Percentiles rank a stretch among this genome's conserved stretches.
phyloP scores from a whole-genome alignment of 768 basidiomycete species.

The Pulveroboletus sp. region DNA sequence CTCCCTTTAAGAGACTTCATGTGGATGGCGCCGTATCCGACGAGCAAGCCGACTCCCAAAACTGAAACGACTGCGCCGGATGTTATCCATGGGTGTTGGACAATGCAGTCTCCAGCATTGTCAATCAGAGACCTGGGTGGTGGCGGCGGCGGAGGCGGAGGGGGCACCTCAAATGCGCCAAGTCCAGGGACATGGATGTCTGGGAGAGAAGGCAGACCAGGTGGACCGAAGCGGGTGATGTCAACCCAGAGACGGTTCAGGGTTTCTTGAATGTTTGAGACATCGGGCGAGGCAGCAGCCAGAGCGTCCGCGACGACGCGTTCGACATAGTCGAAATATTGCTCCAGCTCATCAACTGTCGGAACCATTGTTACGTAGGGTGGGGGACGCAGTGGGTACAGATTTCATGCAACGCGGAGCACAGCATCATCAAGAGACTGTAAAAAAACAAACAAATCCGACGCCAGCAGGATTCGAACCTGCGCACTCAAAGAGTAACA shows the following conservation, averaged over 20 bases:
- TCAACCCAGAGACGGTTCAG: slow-evolving; percentile 72
- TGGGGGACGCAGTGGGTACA: background rate
- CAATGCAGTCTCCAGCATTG: slow-evolving; percentile 48
- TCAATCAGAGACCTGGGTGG: slow-evolving; percentile 46
- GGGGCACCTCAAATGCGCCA: slow-evolving; percentile 70
- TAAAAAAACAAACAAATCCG: slow-evolving; percentile 22
- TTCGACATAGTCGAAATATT: slow-evolving; percentile 64
- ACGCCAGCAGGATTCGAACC: slow-evolving; percentile 68
- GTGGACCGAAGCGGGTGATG: slow-evolving; percentile 75
- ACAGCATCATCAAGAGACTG: slow-evolving; percentile 23
- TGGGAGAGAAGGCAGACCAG: slow-evolving; percentile 38
- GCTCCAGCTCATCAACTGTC: slow-evolving; percentile 65
- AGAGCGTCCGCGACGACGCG: slow-evolving; percentile 56
- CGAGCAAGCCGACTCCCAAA: slow-evolving; percentile 58
- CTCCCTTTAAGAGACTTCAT: slow-evolving; percentile 22
- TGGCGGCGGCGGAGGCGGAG: slow-evolving; percentile 55
- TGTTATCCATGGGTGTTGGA: slow-evolving; percentile 58
- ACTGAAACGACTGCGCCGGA: slow-evolving; percentile 52
- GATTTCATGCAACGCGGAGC: background rate
- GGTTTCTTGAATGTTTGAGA: slow-evolving; percentile 62
- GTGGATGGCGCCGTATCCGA: slow-evolving; percentile 44
- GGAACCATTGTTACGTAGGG: slow-evolving; percentile 24
- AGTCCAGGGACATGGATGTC: slow-evolving; percentile 61
- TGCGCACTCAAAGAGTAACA: slow-evolving; percentile 69
- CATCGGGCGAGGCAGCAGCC: slow-evolving; percentile 51